These are phyloP conservation scores for Penicillium nucicola DNA, from an alignment of 495 filamentous ascomycete species.

Conservation along the genomic window DNA sequence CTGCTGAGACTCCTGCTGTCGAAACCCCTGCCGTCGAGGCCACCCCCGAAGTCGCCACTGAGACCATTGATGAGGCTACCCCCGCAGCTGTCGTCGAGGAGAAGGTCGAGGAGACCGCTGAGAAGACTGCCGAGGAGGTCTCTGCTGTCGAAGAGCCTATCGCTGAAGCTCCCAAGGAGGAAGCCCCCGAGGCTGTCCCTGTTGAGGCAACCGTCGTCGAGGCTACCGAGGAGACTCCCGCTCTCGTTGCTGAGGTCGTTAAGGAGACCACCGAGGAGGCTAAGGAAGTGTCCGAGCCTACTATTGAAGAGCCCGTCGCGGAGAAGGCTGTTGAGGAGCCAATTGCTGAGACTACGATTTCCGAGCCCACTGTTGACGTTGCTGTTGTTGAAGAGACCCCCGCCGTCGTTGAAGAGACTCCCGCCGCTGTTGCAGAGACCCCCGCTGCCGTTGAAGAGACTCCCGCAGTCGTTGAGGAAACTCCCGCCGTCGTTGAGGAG, in stretches of 20 bases:
- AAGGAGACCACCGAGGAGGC: constrained; percentile 3
- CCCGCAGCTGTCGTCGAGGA: constrained; percentile 1
- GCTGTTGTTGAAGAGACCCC: not conserved
- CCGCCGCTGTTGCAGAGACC: no score
- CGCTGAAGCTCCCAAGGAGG: constrained; percentile 6
- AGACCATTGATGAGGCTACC: not conserved
- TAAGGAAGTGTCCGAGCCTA: not conserved
- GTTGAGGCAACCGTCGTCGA: constrained; percentile 9
- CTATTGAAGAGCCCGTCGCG: constrained; percentile 1
- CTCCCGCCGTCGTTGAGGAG: constrained; percentile 12
- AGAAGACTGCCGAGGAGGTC: constrained; percentile 6
- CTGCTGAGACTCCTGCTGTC: not conserved
- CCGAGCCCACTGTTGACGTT: constrained; percentile 3
- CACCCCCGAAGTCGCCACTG: no score
- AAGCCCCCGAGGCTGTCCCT: not conserved
- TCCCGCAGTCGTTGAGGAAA: no score
- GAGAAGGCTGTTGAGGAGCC: constrained; percentile 3
- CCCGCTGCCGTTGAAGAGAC: not conserved
- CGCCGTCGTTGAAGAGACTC: not conserved
- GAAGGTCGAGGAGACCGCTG: not conserved
- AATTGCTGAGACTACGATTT: constrained; percentile 1
- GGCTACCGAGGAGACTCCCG: not conserved
- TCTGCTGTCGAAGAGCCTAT: constrained; percentile 10
- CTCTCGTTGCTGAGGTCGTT: not conserved
- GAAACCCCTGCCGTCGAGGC: constrained; percentile 2